Evolutionary conservation across 495 filamentous ascomycete species (phyloP), one percentile per base, ranked within the genome.

Genomic region (Choiromyces venosus): DNA sequence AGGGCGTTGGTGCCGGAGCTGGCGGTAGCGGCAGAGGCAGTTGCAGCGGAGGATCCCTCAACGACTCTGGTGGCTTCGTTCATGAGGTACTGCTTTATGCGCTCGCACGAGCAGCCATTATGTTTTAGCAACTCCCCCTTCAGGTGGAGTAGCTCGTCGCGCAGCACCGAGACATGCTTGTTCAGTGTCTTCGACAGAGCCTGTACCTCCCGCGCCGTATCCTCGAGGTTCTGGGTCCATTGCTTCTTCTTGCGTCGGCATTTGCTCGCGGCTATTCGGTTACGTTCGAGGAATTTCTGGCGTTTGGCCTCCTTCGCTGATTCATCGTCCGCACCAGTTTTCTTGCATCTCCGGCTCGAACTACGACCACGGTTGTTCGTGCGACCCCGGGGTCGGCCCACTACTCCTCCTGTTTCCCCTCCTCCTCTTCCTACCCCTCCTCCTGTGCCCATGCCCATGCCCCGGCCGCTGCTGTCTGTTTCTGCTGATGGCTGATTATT

Each of bases 191-290:
- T 79, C 21, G 73, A 73, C 52, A 67, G 35, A 7, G 61, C 42
- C 68, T 80, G 79, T 0, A 70, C 78, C 39, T 73, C 74, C 36
- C 79, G 71, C 4, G 79, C 81, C 33, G 82, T 82, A 44, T 84
- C 82, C 74, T 91, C 88, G 4, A 92, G 83, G 37, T 87, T 85
- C 56, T 87, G 83, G 9, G 89, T 89, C 81, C 88, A 90, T 75
- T 89, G 87, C 81, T 94, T 96, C 83, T 95, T 94, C 85, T 94
- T 94, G 81, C 91, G 88, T 3, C 93, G 88, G 80, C 93, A 96
- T 77, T 96, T 97, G 82, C 88, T 92, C 0, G 93, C 93, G 7
- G 93, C 93, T 6, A 93, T 80, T 6, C 93, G 88, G 78, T 97
- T 97, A 36, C 91, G 88, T 79, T 95, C 91, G 37, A 95, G 86